phyloP scores from a whole-genome alignment of 768 basidiomycete genomes.

The Asterophora parasitica region DNA sequence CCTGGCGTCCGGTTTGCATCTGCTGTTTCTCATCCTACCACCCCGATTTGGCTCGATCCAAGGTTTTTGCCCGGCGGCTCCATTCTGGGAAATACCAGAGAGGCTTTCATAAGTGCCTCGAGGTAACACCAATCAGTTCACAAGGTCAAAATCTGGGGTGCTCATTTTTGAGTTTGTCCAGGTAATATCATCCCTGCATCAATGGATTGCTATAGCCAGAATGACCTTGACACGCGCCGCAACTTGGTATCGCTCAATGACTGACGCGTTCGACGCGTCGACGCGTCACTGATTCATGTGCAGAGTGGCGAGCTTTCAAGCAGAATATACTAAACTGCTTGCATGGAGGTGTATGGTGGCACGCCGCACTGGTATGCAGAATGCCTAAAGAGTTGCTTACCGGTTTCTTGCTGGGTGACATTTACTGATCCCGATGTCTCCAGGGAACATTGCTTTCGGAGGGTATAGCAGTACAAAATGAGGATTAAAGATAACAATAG shows the following conservation, averaged over 20 bases:
- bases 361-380: no score
- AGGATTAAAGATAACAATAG: not conserved
- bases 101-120: slow-evolving; percentile 23
- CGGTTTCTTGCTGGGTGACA: no score
- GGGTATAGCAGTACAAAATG: slow-evolving; percentile 11
- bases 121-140: slow-evolving; percentile 19
- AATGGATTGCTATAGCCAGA: no score
- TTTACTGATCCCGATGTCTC: not conserved
- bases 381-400: not conserved
- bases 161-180: slow-evolving; percentile 19
- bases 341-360: no score
- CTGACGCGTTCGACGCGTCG: no score
- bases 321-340: no score
- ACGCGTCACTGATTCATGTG: no score
- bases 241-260: no score
- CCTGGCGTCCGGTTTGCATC: slow-evolving; percentile 7
- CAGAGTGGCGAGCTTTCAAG: no score
- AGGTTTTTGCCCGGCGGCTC: slow-evolving; percentile 26
- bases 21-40: slow-evolving; percentile 7
- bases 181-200: slow-evolving; percentile 23
- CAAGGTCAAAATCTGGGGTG: slow-evolving; percentile 30
- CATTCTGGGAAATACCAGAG: slow-evolving; percentile 26
- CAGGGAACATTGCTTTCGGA: not conserved
- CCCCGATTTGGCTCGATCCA: slow-evolving; percentile 21
- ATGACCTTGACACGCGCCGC: no score